phyloP scores from a whole-genome alignment of 2,329 filamentous ascomycete species.

The Tolypocladium tundrense region DNA sequence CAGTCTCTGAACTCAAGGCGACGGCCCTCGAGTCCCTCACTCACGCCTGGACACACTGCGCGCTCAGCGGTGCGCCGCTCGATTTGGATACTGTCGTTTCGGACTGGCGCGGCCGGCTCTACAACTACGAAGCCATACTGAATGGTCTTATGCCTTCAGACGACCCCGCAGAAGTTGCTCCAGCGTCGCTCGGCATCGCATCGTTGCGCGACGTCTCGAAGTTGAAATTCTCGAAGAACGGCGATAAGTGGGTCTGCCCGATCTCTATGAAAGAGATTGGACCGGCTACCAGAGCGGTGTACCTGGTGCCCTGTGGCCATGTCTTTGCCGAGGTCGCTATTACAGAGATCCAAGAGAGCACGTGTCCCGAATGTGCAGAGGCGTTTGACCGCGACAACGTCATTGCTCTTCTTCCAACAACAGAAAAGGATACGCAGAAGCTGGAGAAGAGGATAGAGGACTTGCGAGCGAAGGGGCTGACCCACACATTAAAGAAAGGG shows the following conservation, averaged over 20 bases:
- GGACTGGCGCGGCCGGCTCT: constrained; percentile 73
- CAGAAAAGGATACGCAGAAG: constrained; percentile 58
- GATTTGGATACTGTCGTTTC: constrained; percentile 65
- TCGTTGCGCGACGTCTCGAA: constrained; percentile 80
- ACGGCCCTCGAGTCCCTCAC: constrained; percentile 73
- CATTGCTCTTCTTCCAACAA: constrained; percentile 68
- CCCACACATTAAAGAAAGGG: constrained; percentile 83
- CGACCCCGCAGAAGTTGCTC: constrained; percentile 40
- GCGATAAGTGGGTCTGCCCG: constrained; percentile 67
- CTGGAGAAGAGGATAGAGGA: constrained; percentile 56
- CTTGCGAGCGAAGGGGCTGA: constrained; percentile 61
- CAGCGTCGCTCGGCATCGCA: constrained; percentile 53
- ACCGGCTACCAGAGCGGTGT: constrained; percentile 68
- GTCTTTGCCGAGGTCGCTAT: constrained; percentile 83
- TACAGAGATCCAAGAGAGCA: constrained; percentile 59
- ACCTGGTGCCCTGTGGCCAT: constrained; percentile 90
- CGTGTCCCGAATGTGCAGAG: constrained; percentile 64
- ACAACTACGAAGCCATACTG: constrained; percentile 89
- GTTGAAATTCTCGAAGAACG: constrained; percentile 53
- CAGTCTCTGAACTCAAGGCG: constrained; percentile 79
- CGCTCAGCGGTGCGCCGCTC: constrained; percentile 70
- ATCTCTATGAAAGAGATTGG: constrained; percentile 82
- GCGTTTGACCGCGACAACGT: constrained; percentile 64
- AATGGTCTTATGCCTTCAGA: constrained; percentile 47
- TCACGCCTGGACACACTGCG: constrained; percentile 80